Evolutionary conservation across 208 protist species (phyloP).

Genomic region (Paratrypanosoma confusum): DNA sequence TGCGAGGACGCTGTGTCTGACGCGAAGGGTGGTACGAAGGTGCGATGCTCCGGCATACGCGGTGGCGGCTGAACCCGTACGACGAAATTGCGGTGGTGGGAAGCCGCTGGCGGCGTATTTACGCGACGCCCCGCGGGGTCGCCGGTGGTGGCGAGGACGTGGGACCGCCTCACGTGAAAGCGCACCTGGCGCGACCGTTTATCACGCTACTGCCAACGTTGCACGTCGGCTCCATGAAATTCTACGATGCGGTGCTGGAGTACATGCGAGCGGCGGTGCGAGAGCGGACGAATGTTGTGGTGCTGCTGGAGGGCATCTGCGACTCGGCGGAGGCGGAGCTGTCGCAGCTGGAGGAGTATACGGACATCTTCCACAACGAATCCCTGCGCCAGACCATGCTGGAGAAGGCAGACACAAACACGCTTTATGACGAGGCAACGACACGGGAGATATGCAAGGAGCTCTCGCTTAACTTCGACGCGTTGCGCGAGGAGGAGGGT

Average conservation of each 20-base stretch:
- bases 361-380: constrained; percentile 33
- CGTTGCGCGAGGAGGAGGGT: constrained; percentile 24
- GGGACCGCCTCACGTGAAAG: constrained; percentile 23
- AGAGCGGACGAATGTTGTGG: constrained; percentile 42
- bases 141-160: constrained; percentile 9
- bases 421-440: constrained; percentile 45
- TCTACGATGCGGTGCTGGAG: constrained; percentile 78
- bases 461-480: constrained; percentile 54
- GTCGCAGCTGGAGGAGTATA: constrained; percentile 77
- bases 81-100: constrained; percentile 72
- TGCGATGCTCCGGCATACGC: constrained; percentile 23
- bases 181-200: constrained; percentile 23
- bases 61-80: constrained; percentile 32
- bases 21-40: too few species aligned
- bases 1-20: too few species aligned
- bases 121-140: constrained; percentile 41
- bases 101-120: constrained; percentile 70
- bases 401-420: constrained; percentile 65
- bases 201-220: constrained; percentile 81
- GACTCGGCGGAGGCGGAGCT: constrained; percentile 55
- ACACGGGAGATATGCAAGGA: constrained; percentile 75
- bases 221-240: constrained; percentile 68
- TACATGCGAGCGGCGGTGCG: constrained; percentile 70
- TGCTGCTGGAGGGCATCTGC: constrained; percentile 84
- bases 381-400: constrained; percentile 45